A percentile compares a stretch with the other conserved stretches of the same genome.
Conservation (phyloP, 75 land plant genomes). For the Cunninghamia lanceolata region DNA sequence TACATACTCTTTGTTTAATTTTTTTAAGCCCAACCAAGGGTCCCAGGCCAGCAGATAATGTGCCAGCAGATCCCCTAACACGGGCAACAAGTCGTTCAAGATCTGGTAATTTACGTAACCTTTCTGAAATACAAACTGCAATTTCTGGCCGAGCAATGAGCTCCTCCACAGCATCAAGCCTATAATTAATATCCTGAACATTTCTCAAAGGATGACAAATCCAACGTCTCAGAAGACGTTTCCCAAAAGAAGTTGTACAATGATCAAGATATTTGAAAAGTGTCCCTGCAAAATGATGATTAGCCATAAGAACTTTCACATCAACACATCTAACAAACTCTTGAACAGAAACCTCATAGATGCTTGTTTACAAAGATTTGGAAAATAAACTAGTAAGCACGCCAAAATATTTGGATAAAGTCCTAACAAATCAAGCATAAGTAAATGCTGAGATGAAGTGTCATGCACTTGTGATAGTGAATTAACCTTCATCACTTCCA, state of each 20-base stretch:
- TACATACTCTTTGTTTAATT: constrained; percentile 53
- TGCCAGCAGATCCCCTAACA: constrained; percentile 48
- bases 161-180: constrained; percentile 75
- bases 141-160: constrained; percentile 45
- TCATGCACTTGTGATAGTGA: background rate
- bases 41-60: constrained; percentile 39
- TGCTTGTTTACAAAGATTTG: background rate
- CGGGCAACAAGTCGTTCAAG: constrained; percentile 81
- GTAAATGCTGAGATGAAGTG: background rate
- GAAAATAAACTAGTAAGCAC: background rate
- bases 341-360: background rate
- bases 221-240: constrained; percentile 89
- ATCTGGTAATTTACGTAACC: constrained; percentile 74
- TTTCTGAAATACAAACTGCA: constrained; percentile 27
- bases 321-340: background rate
- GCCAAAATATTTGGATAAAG: background rate
- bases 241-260: constrained; percentile 83
- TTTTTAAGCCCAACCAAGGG: constrained; percentile 51
- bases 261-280: constrained; percentile 70
- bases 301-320: background rate
- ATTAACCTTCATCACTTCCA: constrained; percentile 78
- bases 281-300: constrained; percentile 57
- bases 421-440: background rate
- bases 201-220: constrained; percentile 89
- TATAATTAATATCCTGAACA: constrained; percentile 50